These are phyloP conservation scores for Petunia hybrid DNA, from an alignment of 305 asterid genomes.

Conservation along the genomic window DNA sequence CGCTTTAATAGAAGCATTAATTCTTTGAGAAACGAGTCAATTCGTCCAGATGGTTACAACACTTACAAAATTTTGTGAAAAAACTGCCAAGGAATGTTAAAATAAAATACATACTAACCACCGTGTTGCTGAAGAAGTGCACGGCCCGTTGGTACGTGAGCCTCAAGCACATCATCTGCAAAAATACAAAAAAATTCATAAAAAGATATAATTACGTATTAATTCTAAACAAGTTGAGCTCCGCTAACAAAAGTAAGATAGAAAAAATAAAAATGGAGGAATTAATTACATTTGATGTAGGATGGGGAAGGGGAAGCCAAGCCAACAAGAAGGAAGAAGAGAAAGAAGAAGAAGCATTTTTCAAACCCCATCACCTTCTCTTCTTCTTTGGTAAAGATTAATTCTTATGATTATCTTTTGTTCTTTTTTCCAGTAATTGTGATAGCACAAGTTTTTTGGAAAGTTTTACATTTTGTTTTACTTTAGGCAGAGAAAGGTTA, in stretches of 20 bases:
- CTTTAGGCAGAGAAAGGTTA: slow-evolving; percentile 21
- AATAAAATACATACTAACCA: slow-evolving; percentile 19
- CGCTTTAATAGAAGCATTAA: not conserved
- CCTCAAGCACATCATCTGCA: slow-evolving; percentile 34
- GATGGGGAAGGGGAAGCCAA: slow-evolving; percentile 20
- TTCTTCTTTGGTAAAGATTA: slow-evolving; percentile 27
- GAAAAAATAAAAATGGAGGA: not conserved
- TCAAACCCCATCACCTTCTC: slow-evolving; percentile 34
- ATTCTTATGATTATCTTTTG: not conserved
- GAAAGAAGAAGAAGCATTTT: slow-evolving; percentile 23
- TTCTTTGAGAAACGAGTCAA: not conserved
- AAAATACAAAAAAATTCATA: not conserved
- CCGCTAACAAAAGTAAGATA: too few species aligned
- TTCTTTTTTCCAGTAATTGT: not conserved
- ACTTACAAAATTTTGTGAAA: not conserved
- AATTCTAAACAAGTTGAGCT: too few species aligned
- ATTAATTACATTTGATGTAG: slow-evolving; percentile 20
- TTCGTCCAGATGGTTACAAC: not conserved
- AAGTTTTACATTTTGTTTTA: not conserved
- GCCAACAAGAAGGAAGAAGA: slow-evolving; percentile 37
- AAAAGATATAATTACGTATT: too few species aligned
- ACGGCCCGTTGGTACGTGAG: slow-evolving; percentile 27
- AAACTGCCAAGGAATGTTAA: not conserved
- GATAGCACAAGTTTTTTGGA: not conserved
- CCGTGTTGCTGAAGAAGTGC: slow-evolving; percentile 30